Percentiles rank a stretch among this genome's conserved stretches.
These are phyloP conservation scores for Trichocladium antarcticum DNA, from an alignment of 495 filamentous ascomycete species.

Conservation along the genomic window DNA sequence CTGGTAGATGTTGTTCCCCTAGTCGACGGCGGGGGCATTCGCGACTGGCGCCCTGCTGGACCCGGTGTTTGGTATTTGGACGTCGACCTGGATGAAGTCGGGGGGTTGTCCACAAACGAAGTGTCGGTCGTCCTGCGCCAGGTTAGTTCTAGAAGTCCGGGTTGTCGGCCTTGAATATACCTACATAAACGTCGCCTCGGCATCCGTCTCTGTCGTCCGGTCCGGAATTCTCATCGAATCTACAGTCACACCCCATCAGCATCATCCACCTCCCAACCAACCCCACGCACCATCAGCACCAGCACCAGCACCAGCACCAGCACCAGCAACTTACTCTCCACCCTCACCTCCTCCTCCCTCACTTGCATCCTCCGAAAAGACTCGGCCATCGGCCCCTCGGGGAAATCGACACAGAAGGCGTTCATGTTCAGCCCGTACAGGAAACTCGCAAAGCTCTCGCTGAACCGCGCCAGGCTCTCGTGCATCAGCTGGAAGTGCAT, in stretches of 20 bases:
- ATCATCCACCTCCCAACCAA: neutral
- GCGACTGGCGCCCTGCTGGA: constrained; percentile 37
- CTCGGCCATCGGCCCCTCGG: constrained; percentile 54
- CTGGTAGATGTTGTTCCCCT: constrained; percentile 26
- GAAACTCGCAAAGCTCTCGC: constrained; percentile 91
- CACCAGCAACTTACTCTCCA: constrained; percentile 6
- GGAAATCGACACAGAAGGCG: constrained; percentile 96
- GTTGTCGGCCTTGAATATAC: constrained; percentile 13
- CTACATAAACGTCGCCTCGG: constrained; percentile 83
- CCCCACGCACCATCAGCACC: constrained; percentile 10
- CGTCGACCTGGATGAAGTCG: constrained; percentile 55
- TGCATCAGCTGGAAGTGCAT: constrained; percentile 96
- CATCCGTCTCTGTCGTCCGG: constrained; percentile 26
- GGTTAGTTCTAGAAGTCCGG: constrained; percentile 18
- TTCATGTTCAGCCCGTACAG: constrained; percentile 97
- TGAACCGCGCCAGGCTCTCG: constrained; percentile 86
- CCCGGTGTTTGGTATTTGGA: constrained; percentile 51
- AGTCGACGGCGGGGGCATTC: constrained; percentile 29
- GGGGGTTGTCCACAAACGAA: constrained; percentile 83
- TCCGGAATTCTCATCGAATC: constrained; percentile 12
- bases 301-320: constrained; percentile 25
- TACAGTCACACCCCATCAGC: too few relatives aligned
- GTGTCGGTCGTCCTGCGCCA: constrained; percentile 75
- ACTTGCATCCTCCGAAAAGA: constrained; percentile 58
- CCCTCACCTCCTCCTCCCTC: constrained; percentile 35